phyloP scores from a whole-genome alignment of 805 yeast species.

The Wickerhamiella vanderwaltii region DNA sequence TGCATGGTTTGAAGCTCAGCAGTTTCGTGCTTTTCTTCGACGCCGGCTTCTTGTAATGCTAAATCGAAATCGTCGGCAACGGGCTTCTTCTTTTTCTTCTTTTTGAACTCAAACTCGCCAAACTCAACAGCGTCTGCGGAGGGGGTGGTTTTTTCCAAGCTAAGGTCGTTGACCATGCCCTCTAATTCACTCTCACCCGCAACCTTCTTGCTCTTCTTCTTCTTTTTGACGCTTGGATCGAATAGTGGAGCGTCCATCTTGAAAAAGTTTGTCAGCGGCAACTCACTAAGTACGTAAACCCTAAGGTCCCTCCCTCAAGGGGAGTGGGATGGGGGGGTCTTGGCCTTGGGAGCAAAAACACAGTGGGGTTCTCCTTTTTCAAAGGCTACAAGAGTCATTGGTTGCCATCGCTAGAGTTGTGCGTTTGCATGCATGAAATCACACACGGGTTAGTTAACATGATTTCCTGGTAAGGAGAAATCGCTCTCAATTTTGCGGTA shows the following conservation, averaged over 20 bases:
- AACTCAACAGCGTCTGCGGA: constrained; percentile 37
- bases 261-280: too few species aligned
- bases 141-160: constrained; percentile 39
- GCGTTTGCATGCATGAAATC: too few species aligned
- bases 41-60: constrained; percentile 82
- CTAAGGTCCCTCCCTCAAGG: too few species aligned
- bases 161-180: constrained; percentile 47
- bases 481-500: too few species aligned
- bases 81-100: constrained; percentile 52
- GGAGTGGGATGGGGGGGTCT: too few species aligned
- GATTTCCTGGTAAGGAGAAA: too few species aligned
- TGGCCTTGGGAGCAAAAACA: too few species aligned
- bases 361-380: too few species aligned
- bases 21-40: constrained; percentile 36
- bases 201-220: constrained; percentile 22
- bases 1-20: constrained; percentile 16
- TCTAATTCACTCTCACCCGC: constrained; percentile 31
- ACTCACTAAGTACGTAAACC: too few species aligned
- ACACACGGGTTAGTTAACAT: too few species aligned
- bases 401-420: too few species aligned
- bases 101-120: constrained; percentile 42
- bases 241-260: constrained; percentile 24
- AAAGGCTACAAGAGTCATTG: too few species aligned
- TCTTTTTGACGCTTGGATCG: constrained; percentile 29
- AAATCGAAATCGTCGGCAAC: constrained; percentile 76